Conservation (phyloP, 1,139 yeast species). For the Yamadazyma mexicana region DNA sequence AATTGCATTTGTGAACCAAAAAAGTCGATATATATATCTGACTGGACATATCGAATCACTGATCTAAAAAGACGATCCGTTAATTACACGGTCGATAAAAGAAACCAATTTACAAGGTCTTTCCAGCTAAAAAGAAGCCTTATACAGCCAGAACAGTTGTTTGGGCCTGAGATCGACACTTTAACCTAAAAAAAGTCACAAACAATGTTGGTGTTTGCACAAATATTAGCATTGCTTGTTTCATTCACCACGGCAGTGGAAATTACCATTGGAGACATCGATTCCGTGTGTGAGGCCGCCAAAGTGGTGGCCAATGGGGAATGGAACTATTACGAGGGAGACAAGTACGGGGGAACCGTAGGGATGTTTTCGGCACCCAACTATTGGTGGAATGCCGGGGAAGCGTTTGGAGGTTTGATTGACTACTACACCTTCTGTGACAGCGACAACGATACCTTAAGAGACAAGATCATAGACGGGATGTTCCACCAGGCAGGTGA, state of each 20-base stretch:
- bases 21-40: too few species aligned
- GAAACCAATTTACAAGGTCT: not conserved
- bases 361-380: slow-evolving; percentile 62
- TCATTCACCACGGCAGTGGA: not conserved
- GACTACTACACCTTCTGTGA: slow-evolving; percentile 55
- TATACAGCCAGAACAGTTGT: too few species aligned
- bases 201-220: not conserved
- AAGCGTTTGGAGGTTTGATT: slow-evolving; percentile 61
- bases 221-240: not conserved
- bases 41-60: too few species aligned
- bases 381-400: slow-evolving; percentile 80
- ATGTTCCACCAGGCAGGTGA: slow-evolving; percentile 55
- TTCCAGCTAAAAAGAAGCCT: not conserved
- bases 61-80: too few species aligned
- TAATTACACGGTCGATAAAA: too few species aligned
- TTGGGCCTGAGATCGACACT: too few species aligned
- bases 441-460: slow-evolving; percentile 40
- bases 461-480: slow-evolving; percentile 36
- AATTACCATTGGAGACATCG: slow-evolving; percentile 10
- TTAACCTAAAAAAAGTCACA: not conserved
- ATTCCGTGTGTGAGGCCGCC: slow-evolving; percentile 55
- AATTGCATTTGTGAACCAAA: too few species aligned
- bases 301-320: slow-evolving; percentile 48
- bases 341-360: slow-evolving; percentile 52
- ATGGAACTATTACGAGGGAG: slow-evolving; percentile 59